Conservation (phyloP, 1,139 yeast genomes). For the Geotrichum australiense region DNA sequence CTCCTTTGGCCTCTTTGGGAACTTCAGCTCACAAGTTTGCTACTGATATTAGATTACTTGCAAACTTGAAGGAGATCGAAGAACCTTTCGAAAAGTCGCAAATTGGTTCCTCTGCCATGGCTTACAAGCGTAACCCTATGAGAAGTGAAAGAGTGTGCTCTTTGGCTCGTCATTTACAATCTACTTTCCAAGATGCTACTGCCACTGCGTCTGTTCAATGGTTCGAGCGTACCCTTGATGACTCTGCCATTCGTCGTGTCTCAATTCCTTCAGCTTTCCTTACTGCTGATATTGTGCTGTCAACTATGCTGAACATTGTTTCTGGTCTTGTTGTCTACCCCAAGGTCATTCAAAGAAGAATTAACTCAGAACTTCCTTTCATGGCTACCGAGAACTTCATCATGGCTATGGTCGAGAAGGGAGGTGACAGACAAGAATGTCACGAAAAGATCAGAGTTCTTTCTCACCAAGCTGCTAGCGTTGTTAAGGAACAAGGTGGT, state of each 20-base stretch:
- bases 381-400: constrained; percentile 99
- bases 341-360: constrained; percentile 95
- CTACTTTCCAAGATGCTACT: constrained; percentile 84
- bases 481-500: constrained; percentile 97
- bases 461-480: constrained; percentile 95
- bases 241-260: constrained; percentile 96
- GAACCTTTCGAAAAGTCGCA: constrained; percentile 98
- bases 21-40: constrained; percentile 98
- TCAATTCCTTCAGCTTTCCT: constrained; percentile 94
- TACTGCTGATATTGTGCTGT: constrained; percentile 87
- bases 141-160: constrained; percentile 99
- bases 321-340: constrained; percentile 97
- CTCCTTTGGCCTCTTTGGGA: constrained; percentile 91
- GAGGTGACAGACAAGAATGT: constrained; percentile 96
- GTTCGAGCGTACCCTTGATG: constrained; percentile 99
- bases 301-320: constrained; percentile 85
- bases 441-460: constrained; percentile 96
- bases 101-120: constrained; percentile 98
- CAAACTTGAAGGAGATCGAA: constrained; percentile 94
- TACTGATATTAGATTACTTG: constrained; percentile 90
- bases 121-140: constrained; percentile 99
- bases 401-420: constrained; percentile 99
- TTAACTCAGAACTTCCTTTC: constrained; percentile 90
- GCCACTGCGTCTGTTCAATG: constrained; percentile 98
- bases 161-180: constrained; percentile 88